Conservation (phyloP, 805 yeast genomes). For the Myxozyma lipomycoides region DNA sequence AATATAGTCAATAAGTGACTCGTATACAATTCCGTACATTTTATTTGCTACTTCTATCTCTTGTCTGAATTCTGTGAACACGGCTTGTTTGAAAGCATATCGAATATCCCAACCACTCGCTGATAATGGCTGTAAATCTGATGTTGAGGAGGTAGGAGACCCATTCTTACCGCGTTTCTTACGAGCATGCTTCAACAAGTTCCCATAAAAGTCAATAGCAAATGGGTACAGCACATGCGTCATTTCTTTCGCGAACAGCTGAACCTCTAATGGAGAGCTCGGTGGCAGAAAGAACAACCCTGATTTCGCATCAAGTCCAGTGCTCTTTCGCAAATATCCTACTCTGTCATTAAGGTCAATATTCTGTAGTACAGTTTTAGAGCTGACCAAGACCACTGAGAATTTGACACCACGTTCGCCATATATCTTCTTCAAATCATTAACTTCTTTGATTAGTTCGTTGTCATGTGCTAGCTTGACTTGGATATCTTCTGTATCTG, state of each 20-base stretch:
- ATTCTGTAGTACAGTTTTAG: conserved; percentile 31
- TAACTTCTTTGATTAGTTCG: conserved; percentile 41
- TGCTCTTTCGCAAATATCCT: conserved; percentile 40
- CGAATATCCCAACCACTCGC: conserved; percentile 47
- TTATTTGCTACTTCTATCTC: conserved; percentile 49
- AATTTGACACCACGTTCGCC: conserved; percentile 36
- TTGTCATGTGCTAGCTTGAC: conserved; percentile 30
- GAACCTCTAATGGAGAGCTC: conserved; percentile 43
- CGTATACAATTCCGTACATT: conserved; percentile 52
- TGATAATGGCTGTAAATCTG: conserved; percentile 29
- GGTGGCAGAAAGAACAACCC: conserved; percentile 46
- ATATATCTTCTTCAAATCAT: conserved; percentile 37
- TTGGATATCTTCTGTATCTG: conserved; percentile 34
- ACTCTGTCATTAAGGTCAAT: conserved; percentile 40
- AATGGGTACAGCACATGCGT: conserved; percentile 42
- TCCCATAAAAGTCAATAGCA: conserved; percentile 45
- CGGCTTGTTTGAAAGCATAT: conserved; percentile 50
- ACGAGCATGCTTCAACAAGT: conserved; percentile 42
- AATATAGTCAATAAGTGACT: conserved; percentile 44
- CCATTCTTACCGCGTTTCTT: conserved; percentile 38
- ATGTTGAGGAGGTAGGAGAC: conserved; percentile 5
- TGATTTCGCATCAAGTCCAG: conserved; percentile 45
- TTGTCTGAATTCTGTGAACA: conserved; percentile 48
- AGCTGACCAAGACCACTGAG: conserved; percentile 39
- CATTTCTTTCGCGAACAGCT: conserved; percentile 40